Conservation (phyloP, 192 early-diverging fungal genomes). For the Rhizophagus sp. region DNA sequence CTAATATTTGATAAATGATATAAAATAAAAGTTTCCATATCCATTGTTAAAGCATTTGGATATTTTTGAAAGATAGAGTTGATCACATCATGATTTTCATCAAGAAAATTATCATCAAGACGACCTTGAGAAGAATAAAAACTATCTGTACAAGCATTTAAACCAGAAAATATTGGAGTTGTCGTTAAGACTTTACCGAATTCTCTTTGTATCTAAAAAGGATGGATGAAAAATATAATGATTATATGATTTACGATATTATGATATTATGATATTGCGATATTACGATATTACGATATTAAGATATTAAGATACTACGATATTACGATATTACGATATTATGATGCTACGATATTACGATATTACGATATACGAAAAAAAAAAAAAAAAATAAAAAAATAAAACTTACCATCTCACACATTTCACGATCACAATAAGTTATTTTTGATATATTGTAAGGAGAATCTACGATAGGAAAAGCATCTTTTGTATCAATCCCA, state of each 20-base stretch:
- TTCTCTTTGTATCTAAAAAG: slow-evolving; percentile 34
- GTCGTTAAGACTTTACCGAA: neutral
- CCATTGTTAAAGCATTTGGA: slow-evolving; percentile 61
- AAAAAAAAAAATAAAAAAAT: neutral
- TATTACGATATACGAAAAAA: too few relatives aligned
- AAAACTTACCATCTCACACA: slow-evolving; percentile 46
- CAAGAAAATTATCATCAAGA: slow-evolving; percentile 67
- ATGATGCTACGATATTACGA: too few relatives aligned
- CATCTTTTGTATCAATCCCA: slow-evolving; percentile 13
- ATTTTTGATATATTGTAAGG: slow-evolving; percentile 71
- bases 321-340: too few relatives aligned
- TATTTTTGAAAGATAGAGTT: slow-evolving; percentile 43
- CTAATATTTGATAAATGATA: slow-evolving; percentile 75
- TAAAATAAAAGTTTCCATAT: slow-evolving; percentile 89
- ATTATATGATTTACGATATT: too few relatives aligned
- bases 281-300: too few relatives aligned
- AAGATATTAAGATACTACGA: too few relatives aligned
- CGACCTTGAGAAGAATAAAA: slow-evolving; percentile 90
- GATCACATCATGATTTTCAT: slow-evolving; percentile 73
- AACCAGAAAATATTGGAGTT: slow-evolving; percentile 49
- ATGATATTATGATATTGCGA: too few relatives aligned
- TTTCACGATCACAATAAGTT: slow-evolving; percentile 58
- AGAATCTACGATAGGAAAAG: slow-evolving; percentile 12
- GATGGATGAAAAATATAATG: neutral
- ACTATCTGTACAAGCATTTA: slow-evolving; percentile 77